Conservation (phyloP, 371 early-diverging fungal genomes). For the Apophysomyces trapeziformis region DNA sequence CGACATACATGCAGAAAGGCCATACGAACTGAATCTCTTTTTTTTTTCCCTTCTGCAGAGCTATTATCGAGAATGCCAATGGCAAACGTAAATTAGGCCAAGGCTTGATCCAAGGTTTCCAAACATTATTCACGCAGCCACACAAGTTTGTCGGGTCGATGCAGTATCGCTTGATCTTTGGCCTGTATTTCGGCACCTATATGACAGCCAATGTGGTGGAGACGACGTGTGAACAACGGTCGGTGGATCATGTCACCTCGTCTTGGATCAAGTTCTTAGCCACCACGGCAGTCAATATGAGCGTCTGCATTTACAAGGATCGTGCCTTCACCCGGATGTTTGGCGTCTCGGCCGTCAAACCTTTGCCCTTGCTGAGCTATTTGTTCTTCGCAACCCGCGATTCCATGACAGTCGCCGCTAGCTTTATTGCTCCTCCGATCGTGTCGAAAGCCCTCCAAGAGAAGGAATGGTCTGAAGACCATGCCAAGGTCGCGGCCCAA, state of each 20-base stretch:
- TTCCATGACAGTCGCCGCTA: slow-evolving; percentile 65
- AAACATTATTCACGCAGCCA: slow-evolving; percentile 45
- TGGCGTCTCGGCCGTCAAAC: slow-evolving; percentile 45
- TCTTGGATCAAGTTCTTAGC: slow-evolving; percentile 62
- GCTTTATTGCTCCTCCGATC: slow-evolving; percentile 66
- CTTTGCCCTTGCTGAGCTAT: slow-evolving; percentile 58
- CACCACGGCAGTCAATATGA: slow-evolving; percentile 60
- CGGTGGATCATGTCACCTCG: slow-evolving; percentile 25
- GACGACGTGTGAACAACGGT: slow-evolving; percentile 50
- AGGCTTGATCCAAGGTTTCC: slow-evolving; percentile 53
- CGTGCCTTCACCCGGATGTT: slow-evolving; percentile 65
- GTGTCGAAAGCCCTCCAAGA: slow-evolving; percentile 36
- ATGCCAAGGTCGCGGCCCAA: slow-evolving; percentile 51
- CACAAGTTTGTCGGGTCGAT: slow-evolving; percentile 46
- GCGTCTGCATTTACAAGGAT: slow-evolving; percentile 64
- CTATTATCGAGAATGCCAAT: slow-evolving; percentile 67
- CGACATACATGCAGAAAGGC: too few species aligned
- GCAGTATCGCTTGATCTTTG: slow-evolving; percentile 57
- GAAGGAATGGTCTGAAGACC: slow-evolving; percentile 10
- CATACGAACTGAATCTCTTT: background rate
- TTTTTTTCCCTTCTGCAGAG: slow-evolving; percentile 27
- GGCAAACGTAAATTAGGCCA: slow-evolving; percentile 50
- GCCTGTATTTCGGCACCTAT: slow-evolving; percentile 63
- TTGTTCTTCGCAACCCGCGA: slow-evolving; percentile 64
- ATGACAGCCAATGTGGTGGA: slow-evolving; percentile 62